phyloP scores from a whole-genome alignment of 2,329 filamentous ascomycete species.

The Fusarium marasasianum region DNA sequence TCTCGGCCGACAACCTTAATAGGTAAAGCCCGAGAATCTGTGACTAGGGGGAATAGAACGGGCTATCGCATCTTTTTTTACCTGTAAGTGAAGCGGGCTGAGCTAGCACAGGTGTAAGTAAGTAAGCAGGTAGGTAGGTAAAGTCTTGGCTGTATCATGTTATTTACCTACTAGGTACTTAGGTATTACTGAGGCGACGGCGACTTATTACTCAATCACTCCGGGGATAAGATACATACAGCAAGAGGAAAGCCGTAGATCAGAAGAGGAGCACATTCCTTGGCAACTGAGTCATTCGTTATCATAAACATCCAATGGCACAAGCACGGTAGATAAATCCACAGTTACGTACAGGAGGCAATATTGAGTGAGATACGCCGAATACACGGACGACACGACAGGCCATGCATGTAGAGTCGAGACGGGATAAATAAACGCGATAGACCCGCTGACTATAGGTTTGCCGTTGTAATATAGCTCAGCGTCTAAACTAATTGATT shows the following conservation, averaged over 20 bases:
- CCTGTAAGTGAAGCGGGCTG: neutral
- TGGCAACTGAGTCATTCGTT: constrained; percentile 3
- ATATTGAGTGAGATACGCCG: neutral
- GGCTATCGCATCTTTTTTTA: neutral
- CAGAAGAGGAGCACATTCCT: neutral
- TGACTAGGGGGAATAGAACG: constrained; percentile 1
- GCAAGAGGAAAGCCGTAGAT: neutral
- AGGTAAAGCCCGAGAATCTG: neutral
- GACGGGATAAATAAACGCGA: neutral
- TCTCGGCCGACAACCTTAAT: constrained; percentile 1
- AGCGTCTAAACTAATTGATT: neutral
- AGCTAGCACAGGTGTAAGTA: neutral
- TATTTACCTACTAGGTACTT: neutral
- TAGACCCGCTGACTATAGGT: neutral
- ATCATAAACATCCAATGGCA: neutral
- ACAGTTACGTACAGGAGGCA: neutral
- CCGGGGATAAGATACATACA: neutral
- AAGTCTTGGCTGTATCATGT: neutral
- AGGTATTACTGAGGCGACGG: neutral
- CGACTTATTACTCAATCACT: neutral
- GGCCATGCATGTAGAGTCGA: neutral
- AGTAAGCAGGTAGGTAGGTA: neutral
- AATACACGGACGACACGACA: neutral
- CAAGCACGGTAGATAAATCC: neutral
- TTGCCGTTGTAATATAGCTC: neutral